A percentile compares a stretch with the other conserved stretches of the same genome.
Evolutionary conservation across 2,329 filamentous ascomycete species (phyloP).

Genomic region (Hypoxylon sp.): DNA sequence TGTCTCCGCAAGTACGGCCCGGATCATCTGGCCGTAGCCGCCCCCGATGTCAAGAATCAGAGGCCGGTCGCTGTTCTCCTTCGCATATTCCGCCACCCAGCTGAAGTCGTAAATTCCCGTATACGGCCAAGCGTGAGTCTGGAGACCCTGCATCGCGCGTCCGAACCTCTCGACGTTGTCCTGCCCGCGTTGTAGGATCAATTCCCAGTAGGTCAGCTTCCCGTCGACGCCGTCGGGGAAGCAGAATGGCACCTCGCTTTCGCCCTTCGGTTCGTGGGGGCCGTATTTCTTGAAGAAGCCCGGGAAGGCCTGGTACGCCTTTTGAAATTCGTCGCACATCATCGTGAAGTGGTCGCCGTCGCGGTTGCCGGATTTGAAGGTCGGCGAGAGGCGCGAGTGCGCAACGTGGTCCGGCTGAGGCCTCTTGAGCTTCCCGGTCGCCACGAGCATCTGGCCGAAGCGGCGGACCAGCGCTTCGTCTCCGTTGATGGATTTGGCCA

Average conservation of each 20-base stretch:
- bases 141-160: background rate
- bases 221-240: conserved; percentile 7
- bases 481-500: background rate
- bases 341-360: background rate
- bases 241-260: background rate
- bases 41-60: conserved; percentile 5
- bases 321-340: conserved; percentile 4
- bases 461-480: background rate
- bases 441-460: background rate
- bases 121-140: background rate
- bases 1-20: background rate
- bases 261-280: background rate
- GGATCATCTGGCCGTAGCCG: background rate
- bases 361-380: background rate
- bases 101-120: conserved; percentile 3
- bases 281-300: conserved; percentile 6
- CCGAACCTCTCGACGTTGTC: background rate
- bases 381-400: conserved; percentile 1
- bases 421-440: background rate
- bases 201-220: background rate
- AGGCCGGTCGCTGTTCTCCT: background rate
- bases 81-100: conserved; percentile 2
- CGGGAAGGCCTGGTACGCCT: background rate
- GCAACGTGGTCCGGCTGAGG: conserved; percentile 1
- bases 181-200: background rate